phyloP scores from a whole-genome alignment of 2,329 filamentous ascomycete species.

The Chrysoporthe austroafricana region DNA sequence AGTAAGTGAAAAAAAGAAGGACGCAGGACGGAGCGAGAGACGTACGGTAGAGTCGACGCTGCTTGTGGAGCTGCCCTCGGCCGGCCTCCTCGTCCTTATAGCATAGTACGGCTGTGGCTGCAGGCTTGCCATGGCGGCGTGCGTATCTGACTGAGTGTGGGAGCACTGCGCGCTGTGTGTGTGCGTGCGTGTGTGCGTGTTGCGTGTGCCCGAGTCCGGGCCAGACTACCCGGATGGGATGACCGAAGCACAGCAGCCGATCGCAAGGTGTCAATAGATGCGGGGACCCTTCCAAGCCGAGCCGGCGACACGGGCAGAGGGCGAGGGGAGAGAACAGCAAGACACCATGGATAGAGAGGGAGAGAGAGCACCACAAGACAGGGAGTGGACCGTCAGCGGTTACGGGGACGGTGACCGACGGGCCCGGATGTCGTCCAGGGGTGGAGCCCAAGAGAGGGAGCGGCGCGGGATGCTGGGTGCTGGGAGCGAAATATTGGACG shows the following conservation, averaged over 20 bases:
- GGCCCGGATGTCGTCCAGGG: conserved; percentile 1
- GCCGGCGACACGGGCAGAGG: conserved; percentile 11
- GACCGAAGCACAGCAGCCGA: conserved; percentile 23
- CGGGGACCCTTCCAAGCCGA: conserved; percentile 21
- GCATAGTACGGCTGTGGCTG: conserved; percentile 54
- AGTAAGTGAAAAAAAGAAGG: background rate
- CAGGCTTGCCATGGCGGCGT: conserved; percentile 42
- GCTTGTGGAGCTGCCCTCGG: conserved; percentile 50
- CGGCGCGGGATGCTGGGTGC: background rate
- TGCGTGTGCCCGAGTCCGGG: conserved; percentile 7
- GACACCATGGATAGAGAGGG: conserved; percentile 13
- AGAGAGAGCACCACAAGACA: conserved; percentile 9
- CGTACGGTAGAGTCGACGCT: conserved; percentile 55
- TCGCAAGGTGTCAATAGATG: conserved; percentile 22
- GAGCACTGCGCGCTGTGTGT: too few relatives aligned
- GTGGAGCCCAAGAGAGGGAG: conserved; percentile 5
- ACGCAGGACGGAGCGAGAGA: conserved; percentile 29
- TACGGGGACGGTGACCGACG: conserved; percentile 12
- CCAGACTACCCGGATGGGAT: conserved; percentile 22
- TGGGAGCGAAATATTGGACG: background rate
- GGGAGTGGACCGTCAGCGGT: conserved; percentile 1
- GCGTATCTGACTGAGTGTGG: too few relatives aligned
- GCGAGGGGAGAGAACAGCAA: conserved; percentile 8
- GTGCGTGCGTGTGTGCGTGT: background rate
- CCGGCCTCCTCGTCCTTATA: conserved; percentile 53